Base-by-base conservation (phyloP, 306 rosid genomes). In the Carpinus viminea region DNA sequence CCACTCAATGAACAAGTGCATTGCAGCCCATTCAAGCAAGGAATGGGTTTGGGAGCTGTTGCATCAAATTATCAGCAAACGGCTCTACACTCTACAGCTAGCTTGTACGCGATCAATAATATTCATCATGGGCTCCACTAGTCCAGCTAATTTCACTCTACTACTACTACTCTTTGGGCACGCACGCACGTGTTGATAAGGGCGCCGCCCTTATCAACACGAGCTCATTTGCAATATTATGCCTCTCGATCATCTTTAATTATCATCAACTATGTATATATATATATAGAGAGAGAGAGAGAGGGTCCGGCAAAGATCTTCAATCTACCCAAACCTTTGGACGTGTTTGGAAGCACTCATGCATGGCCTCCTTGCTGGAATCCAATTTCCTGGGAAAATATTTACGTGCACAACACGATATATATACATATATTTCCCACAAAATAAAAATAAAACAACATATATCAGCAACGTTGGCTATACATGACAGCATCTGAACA, bases 1-100 rank as follows among this genome's bases (percentile, higher is more conserved):
- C 87, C 41, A 76, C 55, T 80, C 84, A 77, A 70, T 72, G 82
- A 72, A 78, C 74, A 82, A 74, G 78, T 66, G 74, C 20, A 59
- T 64, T 56, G 73, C 38, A 41, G 56, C 91, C 92, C 90, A 85
- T 88, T 62, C 83, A 61, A 74, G 65, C 68, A 70, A 68, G 78
- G 86, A 60, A 89, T 88, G 94, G 90, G 89, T 78, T 73, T 12
- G 65, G 15, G 34, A 31, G 34, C 34, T 31, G 34, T 31, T 31
- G 34, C 34, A 31, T 31, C 34, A 31, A 31, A 31, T 31, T 31
- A 31, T 31, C 43, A 38, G 43, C 3, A 38, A 38, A 3, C 43
- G 43, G 43, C 43, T 38, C 43, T 0, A 31, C 34, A 31, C 43
- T 38, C 43, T 2, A 31, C 34, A 31, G 34, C 34, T 31, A 31